These are phyloP conservation scores for Venturiaceae sp. DNA, from an alignment of 2,329 filamentous ascomycete genomes.

Conservation along the genomic window DNA sequence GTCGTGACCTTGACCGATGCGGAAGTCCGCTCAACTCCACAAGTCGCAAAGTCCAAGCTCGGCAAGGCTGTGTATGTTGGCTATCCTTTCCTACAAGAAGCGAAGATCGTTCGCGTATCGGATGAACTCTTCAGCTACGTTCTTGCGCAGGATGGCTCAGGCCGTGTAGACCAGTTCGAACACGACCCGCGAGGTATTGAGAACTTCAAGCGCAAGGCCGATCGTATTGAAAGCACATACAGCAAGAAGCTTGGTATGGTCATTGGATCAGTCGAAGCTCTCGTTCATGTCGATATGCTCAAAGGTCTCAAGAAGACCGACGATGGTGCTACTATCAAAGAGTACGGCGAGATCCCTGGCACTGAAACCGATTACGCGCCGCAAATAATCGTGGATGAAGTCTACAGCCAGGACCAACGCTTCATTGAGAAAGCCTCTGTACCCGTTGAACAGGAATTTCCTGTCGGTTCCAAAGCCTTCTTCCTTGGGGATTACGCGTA, in stretches of 20 bases:
- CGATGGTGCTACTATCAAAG: conserved; percentile 82
- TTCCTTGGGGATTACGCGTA: conserved; percentile 92
- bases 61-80: conserved; percentile 83
- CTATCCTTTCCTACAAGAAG: conserved; percentile 92
- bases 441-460: conserved; percentile 86
- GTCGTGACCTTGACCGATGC: conserved; percentile 74
- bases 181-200: conserved; percentile 69
- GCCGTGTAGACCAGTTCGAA: conserved; percentile 55
- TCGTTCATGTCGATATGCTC: conserved; percentile 88
- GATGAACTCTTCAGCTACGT: conserved; percentile 90
- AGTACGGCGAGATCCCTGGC: conserved; percentile 78
- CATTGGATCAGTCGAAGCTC: conserved; percentile 75
- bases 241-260: conserved; percentile 84
- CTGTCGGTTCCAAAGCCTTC: conserved; percentile 71
- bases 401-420: conserved; percentile 81
- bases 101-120: conserved; percentile 77
- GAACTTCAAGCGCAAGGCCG: conserved; percentile 75
- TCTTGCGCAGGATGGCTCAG: conserved; percentile 52
- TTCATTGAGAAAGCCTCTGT: conserved; percentile 87
- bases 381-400: conserved; percentile 81
- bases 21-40: conserved; percentile 59
- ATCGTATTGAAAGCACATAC: conserved; percentile 76
- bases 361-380: conserved; percentile 85
- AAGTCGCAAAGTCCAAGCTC: conserved; percentile 67
- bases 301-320: conserved; percentile 87